Conservation (phyloP, 2,329 filamentous ascomycete genomes). For the Rhexocercosporidium sp. region DNA sequence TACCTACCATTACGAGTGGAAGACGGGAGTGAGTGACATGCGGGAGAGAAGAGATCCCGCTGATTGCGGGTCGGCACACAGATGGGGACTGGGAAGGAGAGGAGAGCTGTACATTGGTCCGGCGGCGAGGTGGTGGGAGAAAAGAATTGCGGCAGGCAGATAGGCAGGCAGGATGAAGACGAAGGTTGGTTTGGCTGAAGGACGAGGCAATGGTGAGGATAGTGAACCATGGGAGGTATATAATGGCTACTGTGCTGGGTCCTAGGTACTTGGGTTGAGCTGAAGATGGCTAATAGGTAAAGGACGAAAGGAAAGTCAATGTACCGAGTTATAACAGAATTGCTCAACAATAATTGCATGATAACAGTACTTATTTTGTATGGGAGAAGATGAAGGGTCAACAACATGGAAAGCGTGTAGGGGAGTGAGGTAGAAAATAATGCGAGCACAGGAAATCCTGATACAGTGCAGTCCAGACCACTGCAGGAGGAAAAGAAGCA, state of each 20-base stretch:
- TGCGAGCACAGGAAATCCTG: neutral
- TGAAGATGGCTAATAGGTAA: constrained; percentile 4
- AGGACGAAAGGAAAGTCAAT: neutral
- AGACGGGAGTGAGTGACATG: neutral
- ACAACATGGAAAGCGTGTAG: too few species aligned
- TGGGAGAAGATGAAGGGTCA: neutral
- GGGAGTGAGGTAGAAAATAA: neutral
- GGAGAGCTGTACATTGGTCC: too few species aligned
- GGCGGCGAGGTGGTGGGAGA: neutral
- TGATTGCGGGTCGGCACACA: constrained; percentile 11
- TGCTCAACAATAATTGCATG: neutral
- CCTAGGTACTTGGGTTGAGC: neutral
- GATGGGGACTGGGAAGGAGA: neutral
- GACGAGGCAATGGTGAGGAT: constrained; percentile 4
- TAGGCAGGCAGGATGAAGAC: neutral
- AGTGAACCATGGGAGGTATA: neutral
- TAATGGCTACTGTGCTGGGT: neutral
- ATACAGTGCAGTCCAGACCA: neutral
- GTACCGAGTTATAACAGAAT: neutral
- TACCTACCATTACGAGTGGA: too few species aligned
- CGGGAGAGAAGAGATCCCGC: neutral
- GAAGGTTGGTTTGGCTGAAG: constrained; percentile 10
- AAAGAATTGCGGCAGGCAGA: neutral
- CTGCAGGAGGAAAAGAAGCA: too few species aligned
- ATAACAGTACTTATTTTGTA: neutral